Evolutionary conservation across 805 yeast species (phyloP), one percentile per base, ranked within the genome.

Genomic region (Ogataea siamensis): DNA sequence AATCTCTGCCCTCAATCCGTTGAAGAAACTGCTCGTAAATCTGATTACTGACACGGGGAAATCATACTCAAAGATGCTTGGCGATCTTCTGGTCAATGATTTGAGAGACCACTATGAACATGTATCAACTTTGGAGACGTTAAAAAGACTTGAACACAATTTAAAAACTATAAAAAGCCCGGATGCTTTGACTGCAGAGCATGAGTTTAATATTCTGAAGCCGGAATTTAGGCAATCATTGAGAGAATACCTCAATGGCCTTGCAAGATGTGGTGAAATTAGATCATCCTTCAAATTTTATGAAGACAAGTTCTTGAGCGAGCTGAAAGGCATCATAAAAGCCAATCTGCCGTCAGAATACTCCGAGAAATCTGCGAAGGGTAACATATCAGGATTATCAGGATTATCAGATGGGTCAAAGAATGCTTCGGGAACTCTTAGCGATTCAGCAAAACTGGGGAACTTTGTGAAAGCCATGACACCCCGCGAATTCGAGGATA

Each of bases 251-350:
- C 63, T 87, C 21, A 55, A 62, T 6, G 83, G 83, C 17, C 66
- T 91, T 15, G 66, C 75, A 7, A 71, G 78, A 48, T 73, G 87
- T 30, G 81, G 80, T 16, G 78, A 75, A 46, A 55, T 87, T 18
- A 68, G 74, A 1, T 64, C 73, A 10, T 85, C 94, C 0, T 79
- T 82, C 47, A 67, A 70, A 26, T 54, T 66, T 3, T 88, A 83
- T 56, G 85, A 82, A 50, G 91, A 80, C 16, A 70, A 69, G 13
- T 76, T 85, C n/a, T 66, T 80, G 9, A 64, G 70, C 2, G 95
- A 88, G 49, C 69, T 87, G 37, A 87, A 87, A 57, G 70, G 73
- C 10, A 76, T 87, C 11, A 85, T 89, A 25, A 76, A 85, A 43
- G 64, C 63, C 4, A 67, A 76, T 47, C 56, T 88, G 35, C 96